phyloP scores from a whole-genome alignment of 139 green algal species.

The Micromonas pusilla region DNA sequence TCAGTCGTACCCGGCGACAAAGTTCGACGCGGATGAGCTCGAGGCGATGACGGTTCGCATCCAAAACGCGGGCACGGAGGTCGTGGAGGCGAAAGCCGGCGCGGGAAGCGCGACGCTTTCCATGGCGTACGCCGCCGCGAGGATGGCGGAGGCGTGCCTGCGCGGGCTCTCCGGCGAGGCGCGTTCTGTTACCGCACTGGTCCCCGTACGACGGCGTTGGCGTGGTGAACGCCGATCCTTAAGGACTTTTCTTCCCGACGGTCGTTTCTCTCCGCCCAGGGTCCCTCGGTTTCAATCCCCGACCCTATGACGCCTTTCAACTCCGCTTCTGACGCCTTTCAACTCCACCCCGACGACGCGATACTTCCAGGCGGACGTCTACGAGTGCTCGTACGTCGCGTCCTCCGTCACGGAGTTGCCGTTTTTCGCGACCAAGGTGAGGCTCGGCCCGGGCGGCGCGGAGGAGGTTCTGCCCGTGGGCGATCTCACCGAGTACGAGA shows the following conservation, averaged over 20 bases:
- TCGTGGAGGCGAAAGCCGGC: conserved; percentile 86
- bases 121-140: conserved; percentile 96
- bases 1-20: not conserved
- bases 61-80: conserved; percentile 96
- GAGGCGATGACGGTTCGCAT: conserved; percentile 74
- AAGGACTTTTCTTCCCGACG: no score
- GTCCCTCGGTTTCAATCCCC: no score
- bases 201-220: no score
- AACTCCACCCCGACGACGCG: no score
- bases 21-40: conserved; percentile 74
- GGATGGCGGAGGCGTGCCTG: conserved; percentile 90
- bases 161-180: conserved; percentile 85
- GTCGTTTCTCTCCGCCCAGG: no score
- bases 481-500: conserved; percentile 61
- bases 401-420: conserved; percentile 64
- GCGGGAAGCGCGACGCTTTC: conserved; percentile 91
- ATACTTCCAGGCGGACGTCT: conserved; percentile 52
- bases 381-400: conserved; percentile 90
- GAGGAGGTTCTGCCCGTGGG: conserved; percentile 76
- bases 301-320: no score
- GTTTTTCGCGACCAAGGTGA: conserved; percentile 82
- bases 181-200: no score
- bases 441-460: conserved; percentile 64
- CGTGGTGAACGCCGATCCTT: no score
- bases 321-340: no score